Evolutionary conservation across 2,329 filamentous ascomycete genomes (phyloP), one percentile per base, ranked within the genome.

Genomic region (Penicillium sp.): DNA sequence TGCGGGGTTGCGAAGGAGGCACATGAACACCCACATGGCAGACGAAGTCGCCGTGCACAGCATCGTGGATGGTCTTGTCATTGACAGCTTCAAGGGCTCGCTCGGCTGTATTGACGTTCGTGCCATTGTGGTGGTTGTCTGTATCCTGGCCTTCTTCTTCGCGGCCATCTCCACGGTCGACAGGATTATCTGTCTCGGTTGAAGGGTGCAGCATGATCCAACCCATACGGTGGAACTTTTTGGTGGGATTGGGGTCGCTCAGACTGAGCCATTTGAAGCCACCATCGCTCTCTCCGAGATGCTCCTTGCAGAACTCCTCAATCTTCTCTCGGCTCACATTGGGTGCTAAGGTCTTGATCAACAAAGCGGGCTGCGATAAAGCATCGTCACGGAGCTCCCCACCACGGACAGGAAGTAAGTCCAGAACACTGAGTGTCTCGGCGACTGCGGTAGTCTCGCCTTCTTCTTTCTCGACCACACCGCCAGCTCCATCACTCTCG

Each of bases 301-400:
- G 88, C 71, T 96, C 92, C 68, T 91, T 94, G 74, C 92, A 96
- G 66, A 97, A 96, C 2, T 86, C 86, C 72, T 99, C 94, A 18
- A 99, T 83, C 65, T 96, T 97, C 45, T 89, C 85, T 36, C 94
- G 88, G 65, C 90, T 96, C 58, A 99, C 94, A 53, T 95, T 95
- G 7, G 94, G 94, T 4, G 94, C 93, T 66, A 99, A 91, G 0
- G 94, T 99, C 78, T 99, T 99, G 79, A 99, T 96, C 43, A 99
- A 83, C 16, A 99, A 81, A 0, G 95, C 96, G 13, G 94, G 94
- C 70, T 95, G 90, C 60, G 87, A 86, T 29, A 94, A 82, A 45
- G 88, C 89, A 61, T 96, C 92, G 67, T 99, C 94, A 34, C 90
- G 86, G 47, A 97, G 82, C 59, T 97, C 93, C 45, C 89, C 90